Evolutionary conservation across 176 grass and related monocot species (phyloP).

Genomic region (Chloris gayana): DNA sequence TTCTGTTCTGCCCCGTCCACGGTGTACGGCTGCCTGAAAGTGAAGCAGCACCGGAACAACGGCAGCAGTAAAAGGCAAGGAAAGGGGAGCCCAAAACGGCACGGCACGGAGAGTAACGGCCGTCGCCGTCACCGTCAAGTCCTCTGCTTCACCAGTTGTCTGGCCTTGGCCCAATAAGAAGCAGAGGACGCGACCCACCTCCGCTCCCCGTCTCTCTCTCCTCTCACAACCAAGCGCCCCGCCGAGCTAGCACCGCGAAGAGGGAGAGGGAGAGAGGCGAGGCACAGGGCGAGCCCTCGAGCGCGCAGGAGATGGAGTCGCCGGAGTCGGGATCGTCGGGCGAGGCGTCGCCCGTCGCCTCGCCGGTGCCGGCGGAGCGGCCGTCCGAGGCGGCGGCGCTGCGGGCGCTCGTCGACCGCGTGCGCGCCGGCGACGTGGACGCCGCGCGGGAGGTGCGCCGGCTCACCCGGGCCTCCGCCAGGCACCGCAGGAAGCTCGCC

Average conservation of each 20-base stretch:
- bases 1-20: background rate
- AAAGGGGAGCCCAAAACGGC: background rate
- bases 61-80: background rate
- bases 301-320: conserved; percentile 28
- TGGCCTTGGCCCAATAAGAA: conserved; percentile 28
- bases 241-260: background rate
- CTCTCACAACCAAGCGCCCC: background rate
- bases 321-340: conserved; percentile 30
- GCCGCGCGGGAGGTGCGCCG: conserved; percentile 82
- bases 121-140: conserved; percentile 16
- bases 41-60: background rate
- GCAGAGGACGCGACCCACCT: background rate
- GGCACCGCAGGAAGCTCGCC: conserved; percentile 70
- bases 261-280: background rate
- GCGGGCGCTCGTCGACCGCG: conserved; percentile 53
- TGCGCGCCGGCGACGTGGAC: conserved; percentile 57
- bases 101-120: conserved; percentile 9
- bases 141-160: background rate
- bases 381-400: conserved; percentile 51
- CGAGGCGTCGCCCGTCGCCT: background rate
- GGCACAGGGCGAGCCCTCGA: background rate
- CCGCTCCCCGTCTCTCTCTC: conserved; percentile 23
- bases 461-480: conserved; percentile 66
- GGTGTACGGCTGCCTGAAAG: background rate
- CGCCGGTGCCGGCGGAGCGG: conserved; percentile 39